Evolutionary conservation across 2,329 filamentous ascomycete genomes (phyloP), one percentile per base, ranked within the genome.

Genomic region (Hymenoscyphus repandus): DNA sequence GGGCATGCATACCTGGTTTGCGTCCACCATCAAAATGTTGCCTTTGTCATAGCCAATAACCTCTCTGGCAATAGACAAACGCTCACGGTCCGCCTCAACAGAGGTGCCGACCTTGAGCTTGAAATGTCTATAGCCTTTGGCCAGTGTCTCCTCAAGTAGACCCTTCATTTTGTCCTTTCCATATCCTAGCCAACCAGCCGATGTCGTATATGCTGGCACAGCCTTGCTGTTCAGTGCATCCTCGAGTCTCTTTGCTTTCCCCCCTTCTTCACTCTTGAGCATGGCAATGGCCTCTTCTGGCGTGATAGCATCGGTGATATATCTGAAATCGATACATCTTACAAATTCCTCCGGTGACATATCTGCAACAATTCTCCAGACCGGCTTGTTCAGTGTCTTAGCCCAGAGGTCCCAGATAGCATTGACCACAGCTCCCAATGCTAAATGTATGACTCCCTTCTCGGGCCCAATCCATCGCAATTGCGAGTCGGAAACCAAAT

Each of bases 331-430:
- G 66, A 96, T 91, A 72, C 90, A 92, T 52, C 77, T 72, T 46
- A 96, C 90, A 46, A 95, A 82, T 72, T 96, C 85, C 70, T 93
- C 86, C 1, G 90, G 89, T 3, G 78, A 85, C 88, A 96, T 95
- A 60, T 96, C 90, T 10, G 87, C 86, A 20, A 96, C 86, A 55
- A 96, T 85, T 52, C 83, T 80, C 91, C 90, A 96, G 12, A 96
- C 88, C 3, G 90, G 91, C 74, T 96, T 95, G 58, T 80, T 77
- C 33, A 93, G 79, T 2, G 79, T 79, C 74, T 95, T 95, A 49
- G 88, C 90, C 90, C 90, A 95, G n/a, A 96, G 80, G 69, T 96
- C 90, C 90, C 90, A 96, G 62, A 95, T 77, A 13, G 90, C 90
- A 68, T 96, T 96, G 62, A 95, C 88, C 13, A 95, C 86, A 39